phyloP scores from a whole-genome alignment of 2,329 filamentous ascomycete genomes.

The Sporothrix dimorphospora region DNA sequence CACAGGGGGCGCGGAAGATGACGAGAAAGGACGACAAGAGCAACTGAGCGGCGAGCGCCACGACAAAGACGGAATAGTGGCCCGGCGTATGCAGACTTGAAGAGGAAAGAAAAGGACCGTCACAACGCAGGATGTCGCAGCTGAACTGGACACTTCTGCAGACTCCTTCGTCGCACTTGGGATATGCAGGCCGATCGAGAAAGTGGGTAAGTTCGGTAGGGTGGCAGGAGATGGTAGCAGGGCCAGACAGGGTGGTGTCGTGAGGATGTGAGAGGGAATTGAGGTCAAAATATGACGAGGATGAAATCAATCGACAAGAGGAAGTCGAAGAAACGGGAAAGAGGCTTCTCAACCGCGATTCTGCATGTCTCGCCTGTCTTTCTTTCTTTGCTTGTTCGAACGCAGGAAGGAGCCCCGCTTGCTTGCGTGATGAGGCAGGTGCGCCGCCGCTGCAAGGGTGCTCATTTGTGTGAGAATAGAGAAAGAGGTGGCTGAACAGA shows the following conservation, averaged over 20 bases:
- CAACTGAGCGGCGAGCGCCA: neutral
- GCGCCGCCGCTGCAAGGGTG: slow-evolving; percentile 12
- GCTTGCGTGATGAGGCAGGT: slow-evolving; percentile 27
- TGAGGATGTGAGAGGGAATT: neutral
- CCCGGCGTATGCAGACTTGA: slow-evolving; percentile 22
- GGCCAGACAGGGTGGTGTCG: neutral
- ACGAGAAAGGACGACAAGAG: slow-evolving; percentile 3
- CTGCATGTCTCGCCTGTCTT: slow-evolving; percentile 5
- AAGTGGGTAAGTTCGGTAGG: slow-evolving; percentile 16
- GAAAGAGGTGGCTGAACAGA: slow-evolving; percentile 23
- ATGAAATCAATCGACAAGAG: neutral
- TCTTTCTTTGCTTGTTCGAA: slow-evolving; percentile 13
- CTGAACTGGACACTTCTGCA: slow-evolving; percentile 14
- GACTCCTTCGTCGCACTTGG: neutral
- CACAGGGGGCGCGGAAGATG: neutral
- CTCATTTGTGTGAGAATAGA: neutral
- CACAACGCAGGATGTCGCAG: slow-evolving; percentile 11
- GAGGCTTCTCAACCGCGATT: neutral
- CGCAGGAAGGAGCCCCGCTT: slow-evolving; percentile 25
- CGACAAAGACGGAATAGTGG: slow-evolving; percentile 24
- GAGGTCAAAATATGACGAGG: neutral
- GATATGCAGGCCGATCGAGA: slow-evolving; percentile 22
- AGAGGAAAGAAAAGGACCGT: neutral
- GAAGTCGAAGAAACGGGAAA: too few species aligned
- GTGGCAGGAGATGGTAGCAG: slow-evolving; percentile 11